Evolutionary conservation across 495 filamentous ascomycete species (phyloP).

Genomic region (Ascobolus immersus): DNA sequence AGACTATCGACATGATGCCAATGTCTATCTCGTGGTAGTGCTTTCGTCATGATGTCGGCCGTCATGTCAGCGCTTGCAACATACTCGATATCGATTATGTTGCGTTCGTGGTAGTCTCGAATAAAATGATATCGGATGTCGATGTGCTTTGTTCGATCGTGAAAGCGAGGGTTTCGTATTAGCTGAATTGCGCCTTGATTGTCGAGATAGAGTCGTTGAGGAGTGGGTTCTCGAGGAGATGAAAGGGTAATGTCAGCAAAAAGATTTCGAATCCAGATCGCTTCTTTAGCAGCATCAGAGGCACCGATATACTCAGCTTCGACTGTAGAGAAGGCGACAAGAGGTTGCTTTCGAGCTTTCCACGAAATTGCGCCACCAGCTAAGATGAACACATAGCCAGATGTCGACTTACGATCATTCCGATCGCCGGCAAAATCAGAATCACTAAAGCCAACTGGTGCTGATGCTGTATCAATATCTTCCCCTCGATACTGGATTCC

Average conservation of each 20-base stretch:
- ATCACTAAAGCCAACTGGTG: neutral
- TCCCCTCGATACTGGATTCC: constrained; percentile 1
- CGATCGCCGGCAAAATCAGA: constrained; percentile 5
- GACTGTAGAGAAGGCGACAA: constrained; percentile 1
- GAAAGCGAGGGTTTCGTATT: constrained; percentile 4
- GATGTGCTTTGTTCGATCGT: constrained; percentile 11
- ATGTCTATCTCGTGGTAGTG: constrained; percentile 1
- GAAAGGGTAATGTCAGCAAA: constrained; percentile 1
- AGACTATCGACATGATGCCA: too few species aligned
- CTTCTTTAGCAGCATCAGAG: constrained; percentile 4
- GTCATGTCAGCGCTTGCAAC: constrained; percentile 5
- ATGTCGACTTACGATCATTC: constrained; percentile 5
- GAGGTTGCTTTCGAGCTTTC: constrained; percentile 7
- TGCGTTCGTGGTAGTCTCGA: constrained; percentile 2
- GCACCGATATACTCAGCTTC: constrained; percentile 7
- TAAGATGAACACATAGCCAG: constrained; percentile 7
- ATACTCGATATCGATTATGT: constrained; percentile 1
- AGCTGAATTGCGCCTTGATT: constrained; percentile 8
- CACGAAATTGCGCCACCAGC: constrained; percentile 5
- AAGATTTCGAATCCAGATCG: constrained; percentile 3
- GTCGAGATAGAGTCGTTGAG: constrained; percentile 2
- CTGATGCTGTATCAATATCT: too few species aligned
- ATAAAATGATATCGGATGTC: constrained; percentile 9
- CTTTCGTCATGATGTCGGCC: constrained; percentile 12
- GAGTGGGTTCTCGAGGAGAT: neutral